Evolutionary conservation across 495 filamentous ascomycete species (phyloP), one percentile per base, ranked within the genome.

Genomic region (Hypoxylon lienhwacheense): DNA sequence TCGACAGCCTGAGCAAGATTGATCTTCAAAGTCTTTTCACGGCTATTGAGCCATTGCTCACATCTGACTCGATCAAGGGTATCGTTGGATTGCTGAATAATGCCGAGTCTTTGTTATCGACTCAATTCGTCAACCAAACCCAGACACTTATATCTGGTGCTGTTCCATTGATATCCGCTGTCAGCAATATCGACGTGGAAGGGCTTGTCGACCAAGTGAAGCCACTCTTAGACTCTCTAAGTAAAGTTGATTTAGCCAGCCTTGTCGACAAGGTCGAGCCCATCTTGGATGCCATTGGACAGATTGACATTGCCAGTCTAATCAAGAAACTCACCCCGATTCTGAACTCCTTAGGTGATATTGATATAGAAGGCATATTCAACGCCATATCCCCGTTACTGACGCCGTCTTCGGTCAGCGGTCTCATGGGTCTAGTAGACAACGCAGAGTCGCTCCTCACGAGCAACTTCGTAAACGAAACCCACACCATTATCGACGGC

Each of bases 391-490:
- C 65, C 0, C 71, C 73, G 10, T 57, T 78, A 7, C 66, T 78
- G 21, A 70, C 71, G 6, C 66, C 75, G 5, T 65, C 68, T 5
- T 66, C 73, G 7, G 53, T 79, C 12, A 56, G 66, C 22, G 68
- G 73, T 22, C 66, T 79, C 16, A 64, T 75, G 29, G 73, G 71
- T 10, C 75, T 79, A 39, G 66, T 78, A 7, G 60, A 31, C 33
- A 77, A 75, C 43, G 72, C 70, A n/a, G 67, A 70, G 53, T 48
- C 65, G 5, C 66, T 78, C 0, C 60, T 78, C 19, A 76, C 71
- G 15, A 62, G 53, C 31, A 55, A 66, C 29, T 75, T 77, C 43
- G 73, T 77, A 35, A 77, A 78, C 24, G 71, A 79, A 55, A 78
- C 75, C 5, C 63, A 70, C 10, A 51, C 57, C 22, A 56, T 77